These are phyloP conservation scores for Geosmithia flava DNA, from an alignment of 2,329 filamentous ascomycete genomes.

Conservation along the genomic window DNA sequence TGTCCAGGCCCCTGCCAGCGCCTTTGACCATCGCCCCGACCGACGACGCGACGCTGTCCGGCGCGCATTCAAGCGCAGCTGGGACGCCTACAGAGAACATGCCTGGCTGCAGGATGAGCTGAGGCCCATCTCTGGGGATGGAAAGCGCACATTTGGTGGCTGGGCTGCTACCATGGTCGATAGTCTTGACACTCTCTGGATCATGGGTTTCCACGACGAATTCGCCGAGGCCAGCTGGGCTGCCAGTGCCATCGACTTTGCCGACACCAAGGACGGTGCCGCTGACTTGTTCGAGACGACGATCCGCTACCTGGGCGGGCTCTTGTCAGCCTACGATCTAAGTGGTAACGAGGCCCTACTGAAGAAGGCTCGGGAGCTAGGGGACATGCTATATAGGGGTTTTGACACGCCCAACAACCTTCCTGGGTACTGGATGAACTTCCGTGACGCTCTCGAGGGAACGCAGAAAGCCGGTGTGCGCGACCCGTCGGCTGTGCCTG, in stretches of 20 bases:
- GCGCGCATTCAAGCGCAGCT: constrained; percentile 10
- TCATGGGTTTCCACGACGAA: constrained; percentile 46
- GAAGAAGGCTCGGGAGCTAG: constrained; percentile 34
- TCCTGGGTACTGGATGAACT: constrained; percentile 27
- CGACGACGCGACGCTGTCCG: constrained; percentile 4
- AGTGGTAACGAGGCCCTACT: constrained; percentile 28
- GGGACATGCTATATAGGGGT: constrained; percentile 37
- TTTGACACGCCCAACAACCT: constrained; percentile 40
- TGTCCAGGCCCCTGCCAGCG: constrained; percentile 4
- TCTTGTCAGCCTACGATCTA: constrained; percentile 37
- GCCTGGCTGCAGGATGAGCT: constrained; percentile 43
- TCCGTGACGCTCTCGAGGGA: constrained; percentile 20
- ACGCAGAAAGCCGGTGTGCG: constrained; percentile 30
- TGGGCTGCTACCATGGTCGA: constrained; percentile 50
- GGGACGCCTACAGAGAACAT: constrained; percentile 36
- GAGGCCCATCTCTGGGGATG: constrained; percentile 30
- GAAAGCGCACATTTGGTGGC: constrained; percentile 34
- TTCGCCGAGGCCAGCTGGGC: constrained; percentile 40
- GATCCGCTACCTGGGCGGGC: constrained; percentile 39
- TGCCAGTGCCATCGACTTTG: constrained; percentile 35
- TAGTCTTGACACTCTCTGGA: constrained; percentile 47
- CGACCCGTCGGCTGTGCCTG: constrained; percentile 22
- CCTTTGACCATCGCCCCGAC: constrained; percentile 3
- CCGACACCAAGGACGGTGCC: constrained; percentile 20
- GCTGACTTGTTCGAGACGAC: constrained; percentile 43